Evolutionary conservation across 2,329 filamentous ascomycete genomes (phyloP), one percentile per base, ranked within the genome.

Genomic region (Endocalyx cinctus): DNA sequence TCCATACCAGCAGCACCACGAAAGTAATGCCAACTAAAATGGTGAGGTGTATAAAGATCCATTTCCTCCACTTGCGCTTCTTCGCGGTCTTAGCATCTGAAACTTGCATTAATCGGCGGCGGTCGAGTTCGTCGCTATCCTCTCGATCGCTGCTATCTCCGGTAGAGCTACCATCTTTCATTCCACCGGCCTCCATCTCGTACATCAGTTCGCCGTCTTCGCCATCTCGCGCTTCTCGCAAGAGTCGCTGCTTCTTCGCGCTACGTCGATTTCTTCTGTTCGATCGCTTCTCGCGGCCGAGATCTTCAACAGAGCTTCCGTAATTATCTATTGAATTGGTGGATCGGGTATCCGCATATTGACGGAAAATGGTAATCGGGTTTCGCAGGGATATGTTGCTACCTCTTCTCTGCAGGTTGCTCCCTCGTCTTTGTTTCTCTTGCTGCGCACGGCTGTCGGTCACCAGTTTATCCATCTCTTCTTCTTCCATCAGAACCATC

Each of bases 201-300:
- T 80, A 89, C 81, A 94, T 86, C 51, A 94, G 66, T 57, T 81
- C 77, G 23, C 82, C 81, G 45, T 86, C 78, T 53, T 87, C 84
- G 35, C 79, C 79, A 39, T 78, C 59, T 17, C 66, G 66, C 4
- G 76, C 76, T 33, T 73, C 64, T 35, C 68, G 64, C 47, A 70
- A 59, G 52, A 74, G 57, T 43, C 61, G 66, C 41, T 71, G 69
- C 62, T 63, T 69, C 59, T 75, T 77, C 48, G 67, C 64, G 45
- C 63, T 61, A 34, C 75, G 64, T 52, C 74, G 64, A 26, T 65
- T 59, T 36, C 69, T 68, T 29, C 75, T 64, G 29, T 58, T 59
- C 35, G 57, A 58, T 42, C 72, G 67, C 48, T 72, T 76, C 46
- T 77, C 70, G 43, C 58, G 49, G 17, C 64, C 60, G 8, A 73